A percentile compares a stretch with the other conserved stretches of the same genome.
These are phyloP conservation scores for Penicillium maclennaniae DNA, from an alignment of 495 filamentous ascomycete species.

Conservation along the genomic window DNA sequence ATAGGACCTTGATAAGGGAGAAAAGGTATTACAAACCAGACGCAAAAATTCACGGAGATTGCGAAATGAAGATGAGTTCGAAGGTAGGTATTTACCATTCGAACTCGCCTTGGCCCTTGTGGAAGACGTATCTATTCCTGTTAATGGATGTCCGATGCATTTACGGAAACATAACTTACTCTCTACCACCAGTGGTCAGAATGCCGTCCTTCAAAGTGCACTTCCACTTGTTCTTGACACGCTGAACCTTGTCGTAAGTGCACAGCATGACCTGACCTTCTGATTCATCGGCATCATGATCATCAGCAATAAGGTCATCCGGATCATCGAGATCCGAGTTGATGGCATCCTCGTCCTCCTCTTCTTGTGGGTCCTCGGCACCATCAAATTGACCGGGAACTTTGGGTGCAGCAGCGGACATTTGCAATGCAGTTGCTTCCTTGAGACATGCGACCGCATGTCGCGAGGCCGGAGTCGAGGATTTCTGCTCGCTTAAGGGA, in stretches of 20 bases:
- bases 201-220: constrained; percentile 97
- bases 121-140: constrained; percentile 75
- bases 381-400: constrained; percentile 61
- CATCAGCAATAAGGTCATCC: constrained; percentile 74
- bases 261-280: constrained; percentile 88
- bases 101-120: constrained; percentile 94
- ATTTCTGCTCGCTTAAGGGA: constrained; percentile 47
- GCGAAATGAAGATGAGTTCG: neutral
- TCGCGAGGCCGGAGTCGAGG: constrained; percentile 14
- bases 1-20: constrained; percentile 3
- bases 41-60: constrained; percentile 8
- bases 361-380: constrained; percentile 54
- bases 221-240: constrained; percentile 99
- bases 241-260: constrained; percentile 98
- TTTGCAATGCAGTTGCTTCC: neutral
- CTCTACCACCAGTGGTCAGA: constrained; percentile 81
- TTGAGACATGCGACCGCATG: constrained; percentile 9
- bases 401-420: constrained; percentile 4
- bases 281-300: constrained; percentile 77
- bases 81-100: constrained; percentile 69
- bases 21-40: constrained; percentile 17
- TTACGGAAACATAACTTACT: constrained; percentile 50
- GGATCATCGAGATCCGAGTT: constrained; percentile 98
- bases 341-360: constrained; percentile 88
- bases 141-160: constrained; percentile 1